Base-by-base conservation (phyloP, 306 rosid genomes). In the Acacia crassicarpa region DNA sequence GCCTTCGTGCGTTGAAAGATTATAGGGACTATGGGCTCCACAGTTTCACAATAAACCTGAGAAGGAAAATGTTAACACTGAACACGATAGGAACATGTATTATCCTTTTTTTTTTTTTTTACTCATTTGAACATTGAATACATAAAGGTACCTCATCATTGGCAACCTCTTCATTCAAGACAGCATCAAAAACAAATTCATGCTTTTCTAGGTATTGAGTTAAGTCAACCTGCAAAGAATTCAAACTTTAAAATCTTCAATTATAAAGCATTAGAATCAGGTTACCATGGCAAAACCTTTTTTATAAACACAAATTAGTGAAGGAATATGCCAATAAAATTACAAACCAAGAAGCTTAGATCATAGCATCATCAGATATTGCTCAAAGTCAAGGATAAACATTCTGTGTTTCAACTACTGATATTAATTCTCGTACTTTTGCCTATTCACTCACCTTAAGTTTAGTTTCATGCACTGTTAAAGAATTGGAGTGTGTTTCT, bases 11-110 rank as follows among this genome's bases (percentile, higher is more conserved):
- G 91, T 80, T 94, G 94, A 82, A 94, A 94, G 69, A 94, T 94
- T 67, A 94, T 89, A 33, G 98, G 98, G 85, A 94, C 95, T 83
- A 94, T 94, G 81, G 98, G 98, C 86, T 94, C 95, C 85, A 94
- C 98, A 14, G 98, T 94, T 86, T 94, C 97, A 81, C 83, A 88
- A 83, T 94, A 94, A 6, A 94, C 97, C 98, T 94, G 74, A 38
- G 61, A 38, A 79, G 75, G 30, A 30, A 33, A 35, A 70, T 38
- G 41, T 38, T 38, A 85, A n/a, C 53, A n/a, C 41, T 75, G 49
- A 63, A 82, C 51, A 75, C 25, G 22, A 23, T 25, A 74, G 76
- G 66, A 56, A 41, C 79, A 76, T 51, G 53, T 14, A 17, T 62
- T 71, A 76, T 78, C 32, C 19, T 69, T 78, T 58, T 63, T 22